phyloP scores from a whole-genome alignment of 495 filamentous ascomycete species.

The Aspergillus funiculosus region DNA sequence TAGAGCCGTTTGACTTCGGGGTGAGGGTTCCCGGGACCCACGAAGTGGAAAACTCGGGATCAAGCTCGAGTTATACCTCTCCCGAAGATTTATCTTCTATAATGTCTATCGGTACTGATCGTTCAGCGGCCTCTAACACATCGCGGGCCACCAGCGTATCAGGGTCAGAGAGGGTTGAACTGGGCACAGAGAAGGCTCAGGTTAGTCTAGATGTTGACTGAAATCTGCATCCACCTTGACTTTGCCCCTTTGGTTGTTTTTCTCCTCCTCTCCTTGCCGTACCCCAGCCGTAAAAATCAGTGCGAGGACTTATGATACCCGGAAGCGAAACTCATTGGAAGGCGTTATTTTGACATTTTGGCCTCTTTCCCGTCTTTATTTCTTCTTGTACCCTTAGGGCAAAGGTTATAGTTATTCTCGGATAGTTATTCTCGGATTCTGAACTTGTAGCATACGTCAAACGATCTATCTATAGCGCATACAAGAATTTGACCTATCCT shows the following conservation, averaged over 20 bases:
- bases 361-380: neutral
- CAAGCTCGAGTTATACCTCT: slow-evolving; percentile 21
- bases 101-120: slow-evolving; percentile 28
- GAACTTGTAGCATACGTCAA: too few species aligned
- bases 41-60: slow-evolving; percentile 18
- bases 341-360: slow-evolving; percentile 10
- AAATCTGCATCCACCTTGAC: neutral
- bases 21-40: neutral
- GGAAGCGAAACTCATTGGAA: slow-evolving; percentile 11
- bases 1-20: slow-evolving; percentile 14
- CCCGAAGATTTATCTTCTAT: slow-evolving; percentile 29
- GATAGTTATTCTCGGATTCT: too few species aligned
- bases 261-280: neutral
- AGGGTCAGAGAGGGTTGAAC: slow-evolving; percentile 14
- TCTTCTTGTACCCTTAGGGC: neutral
- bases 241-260: neutral
- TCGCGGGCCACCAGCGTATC: slow-evolving; percentile 37
- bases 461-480: too few species aligned
- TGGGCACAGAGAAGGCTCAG: slow-evolving; percentile 1
- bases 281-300: too few species aligned
- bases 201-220: slow-evolving; percentile 16
- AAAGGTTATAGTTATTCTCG: too few species aligned
- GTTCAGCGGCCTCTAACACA: slow-evolving; percentile 21
- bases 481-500: too few species aligned
- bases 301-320: slow-evolving; percentile 23